Percentiles rank a stretch among this genome's conserved stretches.
These are phyloP conservation scores for Aureobasidium vineae DNA, from an alignment of 2,329 filamentous ascomycete species.

Conservation along the genomic window DNA sequence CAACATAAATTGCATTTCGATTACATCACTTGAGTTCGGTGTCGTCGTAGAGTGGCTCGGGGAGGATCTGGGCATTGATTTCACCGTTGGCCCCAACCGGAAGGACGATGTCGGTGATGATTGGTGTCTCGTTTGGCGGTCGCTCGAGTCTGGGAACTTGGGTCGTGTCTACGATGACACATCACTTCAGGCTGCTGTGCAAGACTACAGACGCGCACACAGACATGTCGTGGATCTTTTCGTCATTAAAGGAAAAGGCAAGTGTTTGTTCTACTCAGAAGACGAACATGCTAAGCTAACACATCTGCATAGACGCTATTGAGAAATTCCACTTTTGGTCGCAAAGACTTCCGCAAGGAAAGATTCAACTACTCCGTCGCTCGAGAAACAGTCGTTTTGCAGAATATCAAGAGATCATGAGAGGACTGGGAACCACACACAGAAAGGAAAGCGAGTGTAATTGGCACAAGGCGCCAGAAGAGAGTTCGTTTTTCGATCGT, in stretches of 20 bases:
- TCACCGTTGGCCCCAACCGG: too few species aligned
- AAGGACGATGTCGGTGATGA: too few species aligned
- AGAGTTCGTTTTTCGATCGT: too few species aligned
- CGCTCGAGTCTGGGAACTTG: not conserved
- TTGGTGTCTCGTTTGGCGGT: too few species aligned
- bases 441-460: not conserved
- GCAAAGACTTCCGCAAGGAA: not conserved
- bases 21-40: too few species aligned
- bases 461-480: too few species aligned
- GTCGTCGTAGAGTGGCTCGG: too few species aligned
- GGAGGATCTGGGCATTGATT: too few species aligned
- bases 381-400: too few species aligned
- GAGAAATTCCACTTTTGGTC: not conserved
- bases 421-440: not conserved
- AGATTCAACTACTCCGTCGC: too few species aligned
- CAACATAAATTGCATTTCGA: too few species aligned
- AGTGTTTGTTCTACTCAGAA: rapidly evolving
- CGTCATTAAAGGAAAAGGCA: not conserved
- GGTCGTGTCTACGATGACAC: not conserved
- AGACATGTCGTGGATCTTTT: not conserved
- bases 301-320: not conserved
- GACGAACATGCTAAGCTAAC: not conserved
- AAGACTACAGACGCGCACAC: not conserved
- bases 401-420: not conserved
- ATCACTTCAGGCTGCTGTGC: not conserved